Conservation (phyloP, 768 basidiomycete species). For the Tylopilus subfusipes region DNA sequence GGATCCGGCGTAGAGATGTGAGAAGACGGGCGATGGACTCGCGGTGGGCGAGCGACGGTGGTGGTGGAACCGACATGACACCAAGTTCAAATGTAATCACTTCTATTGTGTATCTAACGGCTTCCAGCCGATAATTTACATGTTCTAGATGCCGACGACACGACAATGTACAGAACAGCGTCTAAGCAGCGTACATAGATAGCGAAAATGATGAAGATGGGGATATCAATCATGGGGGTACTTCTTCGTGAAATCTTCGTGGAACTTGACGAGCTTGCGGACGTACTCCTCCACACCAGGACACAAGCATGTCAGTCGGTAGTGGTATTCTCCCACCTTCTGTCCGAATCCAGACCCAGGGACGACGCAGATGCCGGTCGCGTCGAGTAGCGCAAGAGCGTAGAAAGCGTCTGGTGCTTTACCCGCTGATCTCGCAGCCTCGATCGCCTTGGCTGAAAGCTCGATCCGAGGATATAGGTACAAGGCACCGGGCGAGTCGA, state of each 20-base stretch:
- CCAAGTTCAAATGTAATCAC: not conserved
- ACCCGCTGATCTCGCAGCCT: conserved; percentile 65
- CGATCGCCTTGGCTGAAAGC: conserved; percentile 67
- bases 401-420: conserved; percentile 91
- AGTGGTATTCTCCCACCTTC: conserved; percentile 84
- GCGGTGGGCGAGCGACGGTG: conserved; percentile 46
- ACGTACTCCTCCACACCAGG: conserved; percentile 95
- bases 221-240: conserved; percentile 31
- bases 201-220: not conserved
- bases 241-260: conserved; percentile 54
- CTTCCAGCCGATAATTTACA: not conserved
- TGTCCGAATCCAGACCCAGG: conserved; percentile 96
- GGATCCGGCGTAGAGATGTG: conserved; percentile 54
- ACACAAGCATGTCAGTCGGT: conserved; percentile 90
- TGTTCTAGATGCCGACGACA: not conserved
- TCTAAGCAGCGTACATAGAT: not conserved
- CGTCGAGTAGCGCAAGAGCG: conserved; percentile 75
- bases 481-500: conserved; percentile 85
- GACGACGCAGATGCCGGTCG: conserved; percentile 91
- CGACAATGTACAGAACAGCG: not conserved
- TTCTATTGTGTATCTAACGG: not conserved
- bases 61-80: conserved; percentile 15
- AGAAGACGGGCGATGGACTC: conserved; percentile 49
- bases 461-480: conserved; percentile 88
- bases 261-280: conserved; percentile 74